Evolutionary conservation across 345 rosid genomes (phyloP).

Genomic region (Citrus medica): DNA sequence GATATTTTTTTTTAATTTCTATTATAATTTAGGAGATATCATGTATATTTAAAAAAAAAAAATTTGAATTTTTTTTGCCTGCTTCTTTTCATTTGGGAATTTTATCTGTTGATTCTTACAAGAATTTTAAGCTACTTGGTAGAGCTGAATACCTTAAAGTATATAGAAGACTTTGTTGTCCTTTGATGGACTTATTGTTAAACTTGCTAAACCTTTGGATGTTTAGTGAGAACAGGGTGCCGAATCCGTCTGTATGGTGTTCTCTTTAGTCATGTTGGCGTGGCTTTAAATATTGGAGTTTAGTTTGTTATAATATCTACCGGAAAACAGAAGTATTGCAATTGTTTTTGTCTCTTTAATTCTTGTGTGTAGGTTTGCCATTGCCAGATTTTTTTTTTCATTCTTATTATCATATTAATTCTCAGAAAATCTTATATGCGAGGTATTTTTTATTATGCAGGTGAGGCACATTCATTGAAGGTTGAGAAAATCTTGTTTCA

Average conservation of each 20-base stretch:
- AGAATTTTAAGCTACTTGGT: not conserved
- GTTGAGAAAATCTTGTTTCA: constrained; percentile 79
- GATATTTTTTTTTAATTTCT: no score
- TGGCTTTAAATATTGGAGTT: not conserved
- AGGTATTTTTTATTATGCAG: constrained; percentile 33
- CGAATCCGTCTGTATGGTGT: no score
- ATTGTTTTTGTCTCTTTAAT: not conserved
- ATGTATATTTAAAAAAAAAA: no score
- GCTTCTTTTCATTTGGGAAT: not conserved
- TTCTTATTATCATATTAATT: not conserved
- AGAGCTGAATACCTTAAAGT: not conserved
- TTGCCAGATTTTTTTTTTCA: not conserved
- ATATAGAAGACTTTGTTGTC: not conserved
- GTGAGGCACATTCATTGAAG: constrained; percentile 94
- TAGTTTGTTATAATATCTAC: not conserved
- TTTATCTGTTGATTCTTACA: not conserved
- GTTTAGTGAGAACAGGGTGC: not conserved
- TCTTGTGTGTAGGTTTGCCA: not conserved
- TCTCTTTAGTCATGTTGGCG: no score
- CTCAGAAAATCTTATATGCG: not conserved
- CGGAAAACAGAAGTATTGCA: not conserved
- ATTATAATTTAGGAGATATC: no score
- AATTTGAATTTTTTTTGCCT: no score
- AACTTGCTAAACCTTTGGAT: not conserved
- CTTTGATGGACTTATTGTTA: not conserved